Conservation (phyloP, 176 grass and related monocot genomes). For the Bonia amplexicaulis region DNA sequence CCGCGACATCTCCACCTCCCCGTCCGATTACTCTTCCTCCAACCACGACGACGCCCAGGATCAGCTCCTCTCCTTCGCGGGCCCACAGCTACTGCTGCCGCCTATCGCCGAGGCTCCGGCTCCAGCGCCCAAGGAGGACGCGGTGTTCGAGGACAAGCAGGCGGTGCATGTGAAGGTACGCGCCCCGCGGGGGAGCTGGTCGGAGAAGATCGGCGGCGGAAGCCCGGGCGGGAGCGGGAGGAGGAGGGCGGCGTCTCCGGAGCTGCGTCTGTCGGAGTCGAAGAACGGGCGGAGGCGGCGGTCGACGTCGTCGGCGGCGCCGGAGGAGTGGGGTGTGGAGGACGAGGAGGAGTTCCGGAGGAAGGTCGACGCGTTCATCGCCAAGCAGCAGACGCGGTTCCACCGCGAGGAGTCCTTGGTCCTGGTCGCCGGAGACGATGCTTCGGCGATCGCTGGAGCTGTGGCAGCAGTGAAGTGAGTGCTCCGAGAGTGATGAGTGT, state of each 20-base stretch:
- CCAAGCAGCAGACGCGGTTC: conserved; percentile 59
- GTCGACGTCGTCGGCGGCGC: not conserved
- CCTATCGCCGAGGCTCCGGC: not conserved
- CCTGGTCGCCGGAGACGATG: conserved; percentile 12
- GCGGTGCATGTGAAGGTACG: conserved; percentile 37
- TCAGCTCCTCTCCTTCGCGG: conserved; percentile 5
- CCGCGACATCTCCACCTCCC: conserved; percentile 14
- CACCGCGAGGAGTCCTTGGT: conserved; percentile 63
- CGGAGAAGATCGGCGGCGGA: conserved; percentile 30
- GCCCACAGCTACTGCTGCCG: conserved; percentile 7
- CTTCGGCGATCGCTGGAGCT: not conserved
- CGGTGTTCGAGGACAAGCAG: conserved; percentile 58
- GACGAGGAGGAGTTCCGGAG: conserved; percentile 58
- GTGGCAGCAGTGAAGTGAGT: conserved; percentile 15
- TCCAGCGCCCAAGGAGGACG: not conserved
- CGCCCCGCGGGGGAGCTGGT: conserved; percentile 40
- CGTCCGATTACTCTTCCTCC: not conserved
- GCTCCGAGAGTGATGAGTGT: not conserved
- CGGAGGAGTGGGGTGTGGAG: conserved; percentile 27
- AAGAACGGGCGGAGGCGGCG: conserved; percentile 28
- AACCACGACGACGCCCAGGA: not conserved
- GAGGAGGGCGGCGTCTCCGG: conserved; percentile 18
- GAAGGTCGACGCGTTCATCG: conserved; percentile 68
- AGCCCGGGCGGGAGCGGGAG: conserved; percentile 5
- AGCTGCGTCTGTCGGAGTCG: conserved; percentile 53